Base-by-base conservation (phyloP, 129 eudicot species). In the Flaveria ramosissima region DNA sequence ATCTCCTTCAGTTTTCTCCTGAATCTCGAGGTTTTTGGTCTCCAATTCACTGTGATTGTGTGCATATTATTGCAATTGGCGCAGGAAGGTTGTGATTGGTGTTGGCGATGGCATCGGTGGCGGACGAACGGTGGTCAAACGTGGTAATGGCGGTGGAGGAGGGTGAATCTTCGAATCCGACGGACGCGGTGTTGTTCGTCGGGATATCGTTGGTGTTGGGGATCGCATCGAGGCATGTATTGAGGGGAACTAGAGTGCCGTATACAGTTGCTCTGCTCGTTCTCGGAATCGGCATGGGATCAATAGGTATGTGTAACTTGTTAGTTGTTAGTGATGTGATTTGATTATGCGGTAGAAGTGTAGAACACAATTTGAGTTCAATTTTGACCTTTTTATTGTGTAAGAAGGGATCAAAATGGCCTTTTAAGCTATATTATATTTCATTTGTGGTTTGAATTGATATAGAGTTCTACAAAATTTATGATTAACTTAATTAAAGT, bases 201-300 rank as follows among this genome's bases (percentile, higher is more conserved):
- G 97, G 98, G 68, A 86, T 94, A 12, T 87, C 90, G 9, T 61
- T 94, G 17, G 86, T 91, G 39, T 59, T 91, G 20, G 98, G 98
- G 30, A 91, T 94, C 39, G 97, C 96, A 15, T 87, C 91, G 0
- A 80, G 97, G 13, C 98, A 93, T 42, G 15, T 86, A 2, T 90
- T 93, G 14, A 72, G 96, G 32, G 97, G 98, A 19, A 91, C 98
- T 60, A 77, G 90, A 62, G 98, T 94, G 73, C 98, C 98, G 4
- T 94, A 94, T 51, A 89, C 98, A 7, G 96, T 94, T 12, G 98
- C 97, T 41, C 72, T 94, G 82, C 98, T 94, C 30, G 63, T 94
- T 77, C 85, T 91, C 45, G 98, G 98, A 27, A 80, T 91, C 68
- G 97, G 84, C 69, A 84, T 94, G 61, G 98, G 98, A 7, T 90